Evolutionary conservation across 2,329 filamentous ascomycete genomes (phyloP), one percentile per base, ranked within the genome.

Genomic region (Colletotrichum abscissum): DNA sequence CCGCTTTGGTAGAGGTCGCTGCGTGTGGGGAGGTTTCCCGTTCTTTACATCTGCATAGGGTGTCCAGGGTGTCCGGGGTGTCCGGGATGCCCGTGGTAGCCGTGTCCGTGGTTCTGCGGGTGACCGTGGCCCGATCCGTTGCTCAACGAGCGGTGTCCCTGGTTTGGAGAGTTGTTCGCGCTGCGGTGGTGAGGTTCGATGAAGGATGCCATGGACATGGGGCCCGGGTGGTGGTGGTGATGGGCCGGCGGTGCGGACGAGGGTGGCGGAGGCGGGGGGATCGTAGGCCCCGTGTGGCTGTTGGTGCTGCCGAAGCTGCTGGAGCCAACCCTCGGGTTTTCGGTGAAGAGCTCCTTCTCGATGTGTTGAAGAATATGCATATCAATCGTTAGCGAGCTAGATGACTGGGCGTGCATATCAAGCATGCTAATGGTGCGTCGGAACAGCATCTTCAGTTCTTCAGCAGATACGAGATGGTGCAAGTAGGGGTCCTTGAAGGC

Each of bases 351-450:
- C 38, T 86, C 83, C n/a, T 83, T 79, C 62, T 88, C 83, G 4
- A 91, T 79, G 7, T 86, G 87, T 73, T 89, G 84, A 16, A 98
- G 87, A 72, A 98, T 97, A 64, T 89, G 88, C 79, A 93, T 90
- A 80, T 98, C 95, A 59, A 90, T 90, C 60, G 85, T 83, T 7
- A 98, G 88, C 8, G 94, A 93, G 60, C 94, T 95, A 0, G 94
- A 94, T 28, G 93, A 92, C 8, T 92, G 89, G 38, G 91, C 88
- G 35, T 94, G 91, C 70, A 92, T 86, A 58, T 88, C 84, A 64
- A 98, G 88, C 80, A 98, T 96, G 2, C 83, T 82, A 75, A 98
- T 95, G 0, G 96, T 98, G 74, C 90, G 91, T 54, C 86, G 80
- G 70, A 97, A 91, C 0, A 97, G 88, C 1, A 82, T 79, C 57